Evolutionary conservation across 257 asterid genomes (phyloP).

Genomic region (Cruciata laevipes): DNA sequence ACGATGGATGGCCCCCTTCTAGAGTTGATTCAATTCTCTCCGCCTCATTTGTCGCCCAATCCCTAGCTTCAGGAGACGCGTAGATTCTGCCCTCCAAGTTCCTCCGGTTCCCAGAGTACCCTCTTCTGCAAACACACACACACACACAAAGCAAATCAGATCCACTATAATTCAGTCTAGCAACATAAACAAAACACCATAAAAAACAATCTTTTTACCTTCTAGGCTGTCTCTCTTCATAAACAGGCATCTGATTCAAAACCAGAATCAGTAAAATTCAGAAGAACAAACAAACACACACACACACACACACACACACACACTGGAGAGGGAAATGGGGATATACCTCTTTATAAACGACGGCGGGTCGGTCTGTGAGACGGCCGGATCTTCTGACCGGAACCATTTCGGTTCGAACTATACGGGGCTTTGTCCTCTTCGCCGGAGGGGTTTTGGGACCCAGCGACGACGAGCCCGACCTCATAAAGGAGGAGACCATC

Average conservation of each 20-base stretch:
- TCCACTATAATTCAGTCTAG: neutral
- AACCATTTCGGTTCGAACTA: conserved; percentile 59
- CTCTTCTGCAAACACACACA: conserved; percentile 29
- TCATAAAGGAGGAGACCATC: conserved; percentile 62
- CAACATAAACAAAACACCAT: neutral
- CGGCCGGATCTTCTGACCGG: conserved; percentile 73
- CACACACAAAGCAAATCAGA: neutral
- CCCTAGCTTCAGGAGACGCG: conserved; percentile 75
- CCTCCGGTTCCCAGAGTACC: conserved; percentile 28
- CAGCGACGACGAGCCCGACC: conserved; percentile 18
- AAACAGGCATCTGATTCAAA: conserved; percentile 40
- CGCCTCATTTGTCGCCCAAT: conserved; percentile 48
- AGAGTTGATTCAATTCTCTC: conserved; percentile 49
- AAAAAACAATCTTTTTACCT: conserved; percentile 36
- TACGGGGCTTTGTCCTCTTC: conserved; percentile 62
- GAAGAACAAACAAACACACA: neutral
- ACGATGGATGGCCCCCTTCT: conserved; percentile 41
- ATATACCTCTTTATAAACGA: conserved; percentile 63
- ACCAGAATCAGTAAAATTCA: neutral
- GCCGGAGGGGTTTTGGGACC: conserved; percentile 81
- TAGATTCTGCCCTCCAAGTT: conserved; percentile 47
- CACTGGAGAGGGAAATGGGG: neutral
- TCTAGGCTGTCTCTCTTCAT: conserved; percentile 59
- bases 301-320: too few relatives aligned
- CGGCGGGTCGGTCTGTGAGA: conserved; percentile 49